phyloP scores from a whole-genome alignment of 1,139 yeast genomes.

The Barnettozyma hawaiiensis region DNA sequence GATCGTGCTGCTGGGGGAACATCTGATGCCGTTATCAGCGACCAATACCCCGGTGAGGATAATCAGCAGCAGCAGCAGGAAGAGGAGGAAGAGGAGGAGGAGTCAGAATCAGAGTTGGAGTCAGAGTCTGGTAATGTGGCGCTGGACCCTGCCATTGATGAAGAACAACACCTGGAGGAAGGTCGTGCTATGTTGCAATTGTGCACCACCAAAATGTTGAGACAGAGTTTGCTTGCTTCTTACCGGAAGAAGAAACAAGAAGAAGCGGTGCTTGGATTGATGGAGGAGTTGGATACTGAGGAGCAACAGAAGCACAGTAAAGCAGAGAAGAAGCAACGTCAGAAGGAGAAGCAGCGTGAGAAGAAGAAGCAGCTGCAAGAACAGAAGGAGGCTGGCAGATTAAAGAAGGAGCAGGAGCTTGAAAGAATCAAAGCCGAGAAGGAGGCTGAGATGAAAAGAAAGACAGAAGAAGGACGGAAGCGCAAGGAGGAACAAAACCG shows the following conservation, averaged over 20 bases:
- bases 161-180: conserved; percentile 52
- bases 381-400: conserved; percentile 72
- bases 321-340: conserved; percentile 65
- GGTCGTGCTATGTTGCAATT: conserved; percentile 54
- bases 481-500: conserved; percentile 41
- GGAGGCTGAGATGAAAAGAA: conserved; percentile 42
- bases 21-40: conserved; percentile 14
- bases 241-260: conserved; percentile 66
- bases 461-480: conserved; percentile 40
- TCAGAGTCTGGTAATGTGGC: conserved; percentile 10
- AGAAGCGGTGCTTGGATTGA: conserved; percentile 20
- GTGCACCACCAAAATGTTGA: conserved; percentile 69
- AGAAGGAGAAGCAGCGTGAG: conserved; percentile 73
- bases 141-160: conserved; percentile 38
- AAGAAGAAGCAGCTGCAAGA: conserved; percentile 64
- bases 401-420: conserved; percentile 42
- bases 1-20: conserved; percentile 14
- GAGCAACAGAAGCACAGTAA: conserved; percentile 62
- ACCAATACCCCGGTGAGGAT: conserved; percentile 26
- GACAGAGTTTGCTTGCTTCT: conserved; percentile 69
- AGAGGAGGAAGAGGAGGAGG: too few relatives aligned
- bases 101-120: too few relatives aligned
- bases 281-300: conserved; percentile 69
- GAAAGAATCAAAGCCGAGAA: conserved; percentile 45
- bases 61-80: conserved; percentile 9